Percentiles rank a stretch among this genome's conserved stretches.
These are phyloP conservation scores for Naumovozyma dairenensis DNA, from an alignment of 805 yeast genomes.

Conservation along the genomic window DNA sequence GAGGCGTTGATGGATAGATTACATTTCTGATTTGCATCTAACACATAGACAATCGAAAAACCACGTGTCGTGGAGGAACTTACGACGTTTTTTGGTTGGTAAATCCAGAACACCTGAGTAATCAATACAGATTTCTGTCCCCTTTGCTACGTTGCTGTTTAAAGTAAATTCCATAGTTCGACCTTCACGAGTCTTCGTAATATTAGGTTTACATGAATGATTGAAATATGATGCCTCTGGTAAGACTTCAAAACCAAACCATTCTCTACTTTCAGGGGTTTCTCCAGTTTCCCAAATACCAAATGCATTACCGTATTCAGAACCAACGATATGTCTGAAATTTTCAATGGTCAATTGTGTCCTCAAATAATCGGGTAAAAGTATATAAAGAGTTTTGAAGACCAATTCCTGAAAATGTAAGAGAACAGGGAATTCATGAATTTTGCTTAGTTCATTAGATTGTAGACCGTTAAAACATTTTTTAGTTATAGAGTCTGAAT, in stretches of 20 bases:
- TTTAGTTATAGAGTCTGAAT: constrained; percentile 9
- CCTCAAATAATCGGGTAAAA: constrained; percentile 31
- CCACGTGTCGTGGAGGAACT: constrained; percentile 42
- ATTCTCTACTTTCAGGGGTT: constrained; percentile 39
- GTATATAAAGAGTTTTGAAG: constrained; percentile 37
- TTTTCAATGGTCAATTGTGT: constrained; percentile 30
- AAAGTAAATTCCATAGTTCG: constrained; percentile 36
- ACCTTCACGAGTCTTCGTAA: constrained; percentile 34
- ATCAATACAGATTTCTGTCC: constrained; percentile 48
- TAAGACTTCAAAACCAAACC: constrained; percentile 49
- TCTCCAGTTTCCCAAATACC: constrained; percentile 50
- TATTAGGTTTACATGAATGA: constrained; percentile 54
- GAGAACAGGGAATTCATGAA: constrained; percentile 37
- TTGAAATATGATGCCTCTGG: constrained; percentile 61
- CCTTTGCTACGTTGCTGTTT: constrained; percentile 30
- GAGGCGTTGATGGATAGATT: constrained; percentile 33
- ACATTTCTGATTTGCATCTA: constrained; percentile 32
- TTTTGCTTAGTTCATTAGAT: constrained; percentile 41
- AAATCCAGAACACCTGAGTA: constrained; percentile 42
- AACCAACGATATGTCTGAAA: constrained; percentile 43
- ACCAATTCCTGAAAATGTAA: constrained; percentile 38
- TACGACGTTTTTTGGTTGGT: constrained; percentile 35
- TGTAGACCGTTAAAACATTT: constrained; percentile 35
- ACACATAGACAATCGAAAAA: constrained; percentile 48
- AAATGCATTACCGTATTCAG: constrained; percentile 57